Evolutionary conservation across 805 yeast genomes (phyloP).

Genomic region (Tetrapisispora pingtungensis): DNA sequence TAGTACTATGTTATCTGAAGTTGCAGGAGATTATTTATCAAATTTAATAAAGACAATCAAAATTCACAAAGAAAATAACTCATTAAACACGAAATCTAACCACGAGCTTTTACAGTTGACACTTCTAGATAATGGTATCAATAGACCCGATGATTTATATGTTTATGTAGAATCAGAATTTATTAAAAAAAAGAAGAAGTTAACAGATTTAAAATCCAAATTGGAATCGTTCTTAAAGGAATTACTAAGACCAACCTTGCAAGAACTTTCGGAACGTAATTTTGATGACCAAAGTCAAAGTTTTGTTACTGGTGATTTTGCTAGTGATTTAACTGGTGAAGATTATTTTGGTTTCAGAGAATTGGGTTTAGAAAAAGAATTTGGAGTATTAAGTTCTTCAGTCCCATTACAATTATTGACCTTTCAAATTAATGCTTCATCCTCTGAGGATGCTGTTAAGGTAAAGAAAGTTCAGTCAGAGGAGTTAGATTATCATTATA

Average conservation of each 20-base stretch:
- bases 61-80: conserved; percentile 55
- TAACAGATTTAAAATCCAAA: conserved; percentile 57
- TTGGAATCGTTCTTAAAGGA: conserved; percentile 67
- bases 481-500: conserved; percentile 50
- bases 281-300: conserved; percentile 90
- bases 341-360: conserved; percentile 97
- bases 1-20: conserved; percentile 64
- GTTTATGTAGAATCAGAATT: conserved; percentile 66
- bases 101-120: conserved; percentile 48
- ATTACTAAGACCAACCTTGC: conserved; percentile 66
- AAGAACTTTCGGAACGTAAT: conserved; percentile 63
- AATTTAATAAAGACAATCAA: conserved; percentile 66
- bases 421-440: conserved; percentile 49
- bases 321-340: conserved; percentile 79
- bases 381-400: conserved; percentile 70
- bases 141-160: conserved; percentile 65
- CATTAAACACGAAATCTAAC: conserved; percentile 26
- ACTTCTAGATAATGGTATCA: conserved; percentile 77
- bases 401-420: conserved; percentile 77
- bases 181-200: conserved; percentile 54
- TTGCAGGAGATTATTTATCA: conserved; percentile 71
- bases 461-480: conserved; percentile 48
- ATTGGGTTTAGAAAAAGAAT: conserved; percentile 85
- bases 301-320: conserved; percentile 88
- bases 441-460: conserved; percentile 47